These are phyloP conservation scores for Combretum micranthum DNA, from an alignment of 345 rosid genomes.

Conservation along the genomic window DNA sequence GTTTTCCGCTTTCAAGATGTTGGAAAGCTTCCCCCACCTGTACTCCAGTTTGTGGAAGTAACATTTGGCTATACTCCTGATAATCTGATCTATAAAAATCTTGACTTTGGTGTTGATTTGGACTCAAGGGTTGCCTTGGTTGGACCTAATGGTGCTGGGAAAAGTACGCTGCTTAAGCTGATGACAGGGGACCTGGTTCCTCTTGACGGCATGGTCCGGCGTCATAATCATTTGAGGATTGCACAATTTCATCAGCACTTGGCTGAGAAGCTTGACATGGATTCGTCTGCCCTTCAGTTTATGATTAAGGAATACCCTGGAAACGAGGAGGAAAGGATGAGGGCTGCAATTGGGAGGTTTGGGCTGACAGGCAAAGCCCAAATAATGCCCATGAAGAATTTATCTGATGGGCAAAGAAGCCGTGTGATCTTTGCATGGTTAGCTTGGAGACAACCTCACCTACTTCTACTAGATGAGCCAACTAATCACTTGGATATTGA, in stretches of 20 bases:
- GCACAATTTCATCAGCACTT: constrained; percentile 96
- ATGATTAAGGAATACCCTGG: constrained; percentile 92
- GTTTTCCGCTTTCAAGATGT: constrained; percentile 89
- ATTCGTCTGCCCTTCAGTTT: constrained; percentile 69
- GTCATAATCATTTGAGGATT: constrained; percentile 91
- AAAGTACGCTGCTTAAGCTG: constrained; percentile 91
- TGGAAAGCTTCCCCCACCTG: constrained; percentile 98
- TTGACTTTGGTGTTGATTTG: constrained; percentile 94
- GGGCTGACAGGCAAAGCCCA: constrained; percentile 96
- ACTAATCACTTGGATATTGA: constrained; percentile 97
- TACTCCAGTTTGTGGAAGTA: constrained; percentile 94
- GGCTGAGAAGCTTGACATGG: constrained; percentile 90
- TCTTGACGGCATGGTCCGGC: constrained; percentile 89
- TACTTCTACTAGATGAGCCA: constrained; percentile 91
- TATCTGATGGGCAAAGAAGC: constrained; percentile 98
- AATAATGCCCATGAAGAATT: constrained; percentile 92
- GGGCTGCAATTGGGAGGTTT: constrained; percentile 83
- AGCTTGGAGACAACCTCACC: constrained; percentile 89
- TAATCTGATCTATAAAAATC: constrained; percentile 66
- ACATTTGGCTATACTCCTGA: constrained; percentile 89
- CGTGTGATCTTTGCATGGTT: constrained; percentile 96
- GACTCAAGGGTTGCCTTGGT: constrained; percentile 94
- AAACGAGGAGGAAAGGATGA: constrained; percentile 93
- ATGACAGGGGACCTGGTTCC: constrained; percentile 93
- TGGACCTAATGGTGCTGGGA: constrained; percentile 98